Base-by-base conservation (phyloP, 2,329 filamentous ascomycete species). In the Blumeriella jaapii region DNA sequence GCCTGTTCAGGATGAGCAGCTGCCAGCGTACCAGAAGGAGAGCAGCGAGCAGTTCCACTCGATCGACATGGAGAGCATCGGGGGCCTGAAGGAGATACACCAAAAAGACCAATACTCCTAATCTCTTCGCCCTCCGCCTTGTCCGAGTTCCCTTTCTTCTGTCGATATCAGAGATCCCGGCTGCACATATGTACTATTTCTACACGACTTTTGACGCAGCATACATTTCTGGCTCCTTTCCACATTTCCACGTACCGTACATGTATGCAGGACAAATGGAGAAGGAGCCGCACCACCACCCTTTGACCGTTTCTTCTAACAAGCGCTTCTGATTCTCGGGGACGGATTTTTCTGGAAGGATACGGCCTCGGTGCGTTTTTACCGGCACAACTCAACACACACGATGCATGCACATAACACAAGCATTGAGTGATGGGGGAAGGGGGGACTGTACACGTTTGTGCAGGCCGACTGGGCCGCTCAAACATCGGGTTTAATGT, bases 61-160 rank as follows among this genome's bases (percentile, higher is more conserved):
- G 3, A 76, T 98, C 51, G 89, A 98, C 58, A 82, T 98, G 58
- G 83, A 96, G 51, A 76, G 84, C 46, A 93, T 96, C 56, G 91
- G 91, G 33, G 91, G 91, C 10, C 65, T 96, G 49, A 93, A 87
- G 62, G 91, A 96, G 68, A 94, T 93, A 68, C 38, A 42, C 30
- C 28, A 37, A n/a, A 51, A 47, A 43, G 50, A 47, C 42, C 51
- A 48, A 38, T 42, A 26, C 31, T 50, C 45, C 39, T 52, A 46
- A 35, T 41, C 23, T 19, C 33, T 13, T 4, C 16, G 18, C n/a
- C 11, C 19, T 10, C 14, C 24, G 25, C 34, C 31, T 30, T 35
- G 25, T 34, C 35, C 31, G 27, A 25, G 13, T 31, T 42, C 40
- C 26, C 39, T 24, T 4, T n/a, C 7, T 24, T 5, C 26, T 35